These are phyloP conservation scores for Medicago lupulina DNA, from an alignment of 306 rosid genomes.

Conservation along the genomic window DNA sequence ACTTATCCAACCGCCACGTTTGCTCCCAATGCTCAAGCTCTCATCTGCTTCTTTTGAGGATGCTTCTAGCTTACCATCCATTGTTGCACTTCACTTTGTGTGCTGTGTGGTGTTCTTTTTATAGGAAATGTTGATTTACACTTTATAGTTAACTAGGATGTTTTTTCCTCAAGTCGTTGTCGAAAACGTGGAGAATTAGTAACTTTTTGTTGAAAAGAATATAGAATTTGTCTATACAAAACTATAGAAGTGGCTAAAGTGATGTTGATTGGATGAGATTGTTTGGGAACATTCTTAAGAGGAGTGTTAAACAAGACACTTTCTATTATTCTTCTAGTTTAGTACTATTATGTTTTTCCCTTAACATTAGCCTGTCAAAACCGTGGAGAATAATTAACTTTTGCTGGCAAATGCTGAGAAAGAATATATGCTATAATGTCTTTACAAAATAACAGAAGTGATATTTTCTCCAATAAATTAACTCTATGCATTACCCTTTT, in stretches of 20 bases:
- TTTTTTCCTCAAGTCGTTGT: background rate
- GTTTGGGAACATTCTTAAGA: background rate
- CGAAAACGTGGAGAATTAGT: background rate
- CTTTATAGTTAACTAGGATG: background rate
- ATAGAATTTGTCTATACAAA: background rate
- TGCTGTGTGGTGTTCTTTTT: background rate
- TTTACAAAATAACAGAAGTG: background rate
- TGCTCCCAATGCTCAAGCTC: background rate
- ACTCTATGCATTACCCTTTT: too few relatives aligned
- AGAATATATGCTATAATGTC: background rate
- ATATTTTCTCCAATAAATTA: too few relatives aligned
- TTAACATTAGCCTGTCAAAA: background rate
- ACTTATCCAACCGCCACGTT: conserved; percentile 57
- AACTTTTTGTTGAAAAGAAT: background rate
- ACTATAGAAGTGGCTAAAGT: background rate
- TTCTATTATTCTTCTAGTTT: background rate
- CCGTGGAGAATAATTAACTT: background rate
- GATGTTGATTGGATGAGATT: background rate
- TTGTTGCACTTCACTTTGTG: conserved; percentile 7
- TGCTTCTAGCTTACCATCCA: conserved; percentile 23
- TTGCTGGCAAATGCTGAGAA: background rate
- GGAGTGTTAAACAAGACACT: too few relatives aligned
- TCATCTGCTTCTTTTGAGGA: conserved; percentile 11
- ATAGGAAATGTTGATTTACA: background rate
- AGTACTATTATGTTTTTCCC: background rate